Evolutionary conservation across 345 rosid species (phyloP), one percentile per base, ranked within the genome.

Genomic region (Aegle marmelos): DNA sequence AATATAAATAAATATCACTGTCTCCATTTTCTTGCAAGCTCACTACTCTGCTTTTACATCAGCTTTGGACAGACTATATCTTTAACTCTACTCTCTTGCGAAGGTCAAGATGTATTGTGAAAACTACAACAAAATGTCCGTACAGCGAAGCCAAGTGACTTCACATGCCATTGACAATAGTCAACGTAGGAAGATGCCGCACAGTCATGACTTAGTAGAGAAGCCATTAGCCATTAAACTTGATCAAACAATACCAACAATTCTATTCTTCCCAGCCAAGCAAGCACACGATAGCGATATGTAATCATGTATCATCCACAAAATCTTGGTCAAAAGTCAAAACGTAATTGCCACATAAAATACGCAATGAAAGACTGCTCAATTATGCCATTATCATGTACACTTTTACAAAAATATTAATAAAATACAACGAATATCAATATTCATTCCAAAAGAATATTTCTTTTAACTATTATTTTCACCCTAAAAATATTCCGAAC

Each of bases 271-370:
- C 34, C 34, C 24, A 39, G 25, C 54, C 77, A 76, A 65, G 61
- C 54, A 82, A 73, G 31, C 62, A 71, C 50, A 13, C 6, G 25
- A 45, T 56, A 54, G 28, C 34, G 21, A 76, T 24, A 33, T 33
- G n/a, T n/a, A n/a, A n/a, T n/a, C n/a, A n/a, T n/a, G 14, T 2
- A 30, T 4, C 41, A 50, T 10, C 76, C 54, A 68, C 57, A 63
- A 22, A 68, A 73, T 1, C 27, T 37, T 74, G 22, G 80, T 80
- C 82, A 78, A 83, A 13, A 70, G 83, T 81, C 81, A 79, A 73
- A 25, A 68, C 57, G 34, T 74, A 45, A 19, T 68, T 34, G 79
- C 79, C 74, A 37, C 79, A 65, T n/a, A 75, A 64, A 54, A 28
- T 76, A 27, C 0, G 21, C 28, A 57, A 34, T 14, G 9, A 53